phyloP scores from a whole-genome alignment of 441 rosid genomes.

The Croton setiger region DNA sequence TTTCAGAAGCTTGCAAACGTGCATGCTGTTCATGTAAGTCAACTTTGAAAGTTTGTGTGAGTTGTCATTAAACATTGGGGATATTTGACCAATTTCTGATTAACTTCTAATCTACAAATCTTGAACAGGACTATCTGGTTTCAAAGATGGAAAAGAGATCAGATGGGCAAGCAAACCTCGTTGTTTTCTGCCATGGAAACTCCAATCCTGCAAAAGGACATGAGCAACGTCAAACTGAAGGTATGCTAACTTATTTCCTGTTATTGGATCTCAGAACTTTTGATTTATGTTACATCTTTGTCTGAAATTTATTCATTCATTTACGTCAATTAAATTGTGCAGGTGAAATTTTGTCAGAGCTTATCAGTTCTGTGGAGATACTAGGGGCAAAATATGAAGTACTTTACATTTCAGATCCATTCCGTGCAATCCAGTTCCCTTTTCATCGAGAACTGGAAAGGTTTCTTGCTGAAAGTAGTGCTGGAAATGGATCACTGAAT shows the following conservation, averaged over 20 bases:
- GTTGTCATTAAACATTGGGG: neutral
- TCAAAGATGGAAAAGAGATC: conserved; percentile 58
- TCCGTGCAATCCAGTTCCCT: conserved; percentile 47
- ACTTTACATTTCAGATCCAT: conserved; percentile 79
- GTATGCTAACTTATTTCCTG: conserved; percentile 38
- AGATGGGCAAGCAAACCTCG: conserved; percentile 61
- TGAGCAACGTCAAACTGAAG: conserved; percentile 46
- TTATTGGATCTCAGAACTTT: conserved; percentile 1
- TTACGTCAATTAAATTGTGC: conserved; percentile 24
- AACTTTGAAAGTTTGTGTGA: conserved; percentile 3
- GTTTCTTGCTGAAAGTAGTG: conserved; percentile 65
- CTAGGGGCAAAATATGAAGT: conserved; percentile 65
- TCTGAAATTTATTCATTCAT: conserved; percentile 7
- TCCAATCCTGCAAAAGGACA: conserved; percentile 36
- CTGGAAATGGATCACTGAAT: conserved; percentile 39
- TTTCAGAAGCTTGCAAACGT: conserved; percentile 57
- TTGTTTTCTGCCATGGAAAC: conserved; percentile 64
- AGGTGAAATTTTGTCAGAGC: conserved; percentile 67
- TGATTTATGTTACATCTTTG: conserved; percentile 7
- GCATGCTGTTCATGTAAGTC: conserved; percentile 59
- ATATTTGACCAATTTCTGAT: neutral
- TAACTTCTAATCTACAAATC: conserved; percentile 3
- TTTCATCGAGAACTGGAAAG: conserved; percentile 59
- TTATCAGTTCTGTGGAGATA: conserved; percentile 58
- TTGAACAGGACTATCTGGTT: conserved; percentile 57